Evolutionary conservation across 441 rosid species (phyloP), one percentile per base, ranked within the genome.

Genomic region (Daphne laureola): DNA sequence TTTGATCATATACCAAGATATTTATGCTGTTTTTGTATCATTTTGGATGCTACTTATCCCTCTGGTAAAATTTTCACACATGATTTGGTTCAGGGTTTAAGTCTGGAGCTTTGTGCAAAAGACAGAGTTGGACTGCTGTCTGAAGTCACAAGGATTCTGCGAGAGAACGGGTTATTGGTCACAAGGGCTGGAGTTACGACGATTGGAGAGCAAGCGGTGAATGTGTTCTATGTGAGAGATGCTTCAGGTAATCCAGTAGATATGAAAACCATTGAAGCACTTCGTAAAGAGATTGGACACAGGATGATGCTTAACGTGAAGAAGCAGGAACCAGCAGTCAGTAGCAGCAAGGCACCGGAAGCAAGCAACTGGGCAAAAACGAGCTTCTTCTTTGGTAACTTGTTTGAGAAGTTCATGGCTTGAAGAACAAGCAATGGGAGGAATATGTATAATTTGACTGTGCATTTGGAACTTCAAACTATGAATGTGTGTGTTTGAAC

Each of bases 71-170:
- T 31, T 31, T 7, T 8, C 11, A 31, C 11, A 31, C 38, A 31
- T 59, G 23, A 23, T 16, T 25, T 49, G 4, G 14, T 58, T 31
- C 79, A 87, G 96, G 98, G 98, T 43, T 54, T 87, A 61, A 80
- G 95, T 67, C 70, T 91, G 52, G 96, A 91, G 81, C 80, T 87
- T 2, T 74, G 90, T 2, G 94, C 95, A n/a, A 84, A 80, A 64
- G 96, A 91, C 48, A 82, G 88, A 70, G 87, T 85, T 46, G 98
- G 98, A 1, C 71, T 87, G 68, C 70, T 87, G 43, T 88, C 96
- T 0, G 95, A 83, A 72, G 89, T 83, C 44, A 91, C 95, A 3
- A 80, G 95, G 71, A 75, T 83, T 49, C 74, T 91, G 31, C 61
- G 96, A 56, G 93, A 91, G 72, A 83, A 85, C 5, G 96, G 95